phyloP scores from a whole-genome alignment of 2,329 filamentous ascomycete genomes.

The Aspergillus neoniger region DNA sequence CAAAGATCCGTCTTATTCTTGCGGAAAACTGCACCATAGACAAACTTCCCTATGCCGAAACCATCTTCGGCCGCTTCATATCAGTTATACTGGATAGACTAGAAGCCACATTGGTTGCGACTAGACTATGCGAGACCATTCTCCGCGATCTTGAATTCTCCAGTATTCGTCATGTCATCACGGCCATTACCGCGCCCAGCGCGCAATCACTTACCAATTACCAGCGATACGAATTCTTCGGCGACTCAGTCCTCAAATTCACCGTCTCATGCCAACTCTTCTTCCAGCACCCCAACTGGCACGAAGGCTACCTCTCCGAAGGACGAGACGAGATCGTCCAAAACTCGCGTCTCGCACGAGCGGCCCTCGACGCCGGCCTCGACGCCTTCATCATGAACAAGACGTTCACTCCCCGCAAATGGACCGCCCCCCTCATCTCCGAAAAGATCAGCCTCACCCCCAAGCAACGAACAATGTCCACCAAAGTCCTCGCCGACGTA shows the following conservation, averaged over 20 bases:
- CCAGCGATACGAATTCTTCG: conserved; percentile 82
- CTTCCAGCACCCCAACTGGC: conserved; percentile 63
- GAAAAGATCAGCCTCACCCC: conserved; percentile 31
- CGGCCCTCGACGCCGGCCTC: conserved; percentile 64
- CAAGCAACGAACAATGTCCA: conserved; percentile 56
- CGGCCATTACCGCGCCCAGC: conserved; percentile 69
- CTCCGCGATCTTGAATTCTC: conserved; percentile 57
- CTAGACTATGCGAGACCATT: conserved; percentile 58
- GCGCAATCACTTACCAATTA: conserved; percentile 68
- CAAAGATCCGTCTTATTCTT: conserved; percentile 25
- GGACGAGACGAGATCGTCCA: conserved; percentile 71
- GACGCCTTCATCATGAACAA: conserved; percentile 72
- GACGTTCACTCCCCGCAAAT: conserved; percentile 68
- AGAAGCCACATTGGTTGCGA: conserved; percentile 64
- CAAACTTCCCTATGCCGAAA: conserved; percentile 48
- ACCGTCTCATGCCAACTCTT: conserved; percentile 67
- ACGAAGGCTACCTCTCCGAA: conserved; percentile 72
- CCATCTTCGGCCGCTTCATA: conserved; percentile 61
- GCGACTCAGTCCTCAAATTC: conserved; percentile 80
- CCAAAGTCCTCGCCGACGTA: conserved; percentile 83
- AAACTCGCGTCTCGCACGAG: conserved; percentile 70
- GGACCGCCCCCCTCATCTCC: conserved; percentile 66
- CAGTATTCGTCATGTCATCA: conserved; percentile 59
- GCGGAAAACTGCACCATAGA: conserved; percentile 37
- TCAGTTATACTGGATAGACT: conserved; percentile 73